These are phyloP conservation scores for Gossypium ekmanianum DNA, from an alignment of 345 rosid genomes.

Conservation along the genomic window DNA sequence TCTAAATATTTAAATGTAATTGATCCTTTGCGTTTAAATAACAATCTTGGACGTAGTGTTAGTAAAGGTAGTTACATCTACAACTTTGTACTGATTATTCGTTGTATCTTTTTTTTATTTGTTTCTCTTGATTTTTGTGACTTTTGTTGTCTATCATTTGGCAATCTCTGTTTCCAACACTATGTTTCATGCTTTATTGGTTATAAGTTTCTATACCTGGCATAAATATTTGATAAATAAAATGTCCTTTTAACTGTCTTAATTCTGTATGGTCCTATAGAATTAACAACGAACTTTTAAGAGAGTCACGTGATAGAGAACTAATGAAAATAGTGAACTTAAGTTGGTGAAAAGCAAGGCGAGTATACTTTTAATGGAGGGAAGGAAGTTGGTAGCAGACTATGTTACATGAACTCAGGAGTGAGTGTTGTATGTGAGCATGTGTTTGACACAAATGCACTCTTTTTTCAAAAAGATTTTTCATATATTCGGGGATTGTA, in stretches of 20 bases:
- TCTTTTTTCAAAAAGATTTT: neutral
- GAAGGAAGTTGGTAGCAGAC: neutral
- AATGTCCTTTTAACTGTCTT: neutral
- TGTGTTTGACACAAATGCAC: neutral
- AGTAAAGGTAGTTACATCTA: slow-evolving; percentile 67
- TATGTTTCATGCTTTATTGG: too few species aligned
- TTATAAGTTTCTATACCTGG: too few species aligned
- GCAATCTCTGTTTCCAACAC: neutral
- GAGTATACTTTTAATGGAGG: neutral
- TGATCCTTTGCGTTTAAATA: slow-evolving; percentile 91
- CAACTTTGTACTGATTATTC: neutral
- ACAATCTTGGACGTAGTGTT: slow-evolving; percentile 99
- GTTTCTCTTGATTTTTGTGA: neutral
- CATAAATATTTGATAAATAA: too few species aligned
- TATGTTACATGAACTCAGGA: neutral
- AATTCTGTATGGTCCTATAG: neutral
- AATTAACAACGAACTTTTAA: neutral
- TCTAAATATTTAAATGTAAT: slow-evolving; percentile 94
- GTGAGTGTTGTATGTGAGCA: neutral
- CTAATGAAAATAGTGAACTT: slow-evolving; percentile 4
- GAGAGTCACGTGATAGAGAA: neutral
- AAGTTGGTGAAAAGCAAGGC: neutral
- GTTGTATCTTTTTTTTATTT: neutral
- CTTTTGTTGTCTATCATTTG: neutral
- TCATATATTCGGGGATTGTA: neutral